Conservation (phyloP, 257 asterid species). For the Coffea canephora region DNA sequence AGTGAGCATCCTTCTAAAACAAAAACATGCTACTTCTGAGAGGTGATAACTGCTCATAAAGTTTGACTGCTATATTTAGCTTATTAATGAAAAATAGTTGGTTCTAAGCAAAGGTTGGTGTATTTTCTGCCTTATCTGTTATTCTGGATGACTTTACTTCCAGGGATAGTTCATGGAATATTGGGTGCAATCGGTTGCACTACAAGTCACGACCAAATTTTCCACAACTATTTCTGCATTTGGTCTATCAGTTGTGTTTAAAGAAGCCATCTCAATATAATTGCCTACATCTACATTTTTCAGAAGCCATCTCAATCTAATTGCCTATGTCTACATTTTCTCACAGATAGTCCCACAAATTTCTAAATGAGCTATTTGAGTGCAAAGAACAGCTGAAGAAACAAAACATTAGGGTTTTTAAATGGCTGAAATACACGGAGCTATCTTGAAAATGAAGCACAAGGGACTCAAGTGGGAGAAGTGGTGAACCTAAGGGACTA, state of each 20-base stretch:
- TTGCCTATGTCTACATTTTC: not conserved
- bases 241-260: not conserved
- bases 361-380: not conserved
- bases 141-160: not conserved
- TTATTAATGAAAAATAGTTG: not conserved
- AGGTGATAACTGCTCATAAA: not conserved
- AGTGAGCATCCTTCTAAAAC: not conserved
- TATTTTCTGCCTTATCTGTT: not conserved
- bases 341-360: not conserved
- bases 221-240: not conserved
- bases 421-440: not conserved
- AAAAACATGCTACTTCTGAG: not conserved
- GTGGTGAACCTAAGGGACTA: not conserved
- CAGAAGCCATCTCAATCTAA: not conserved
- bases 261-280: not conserved
- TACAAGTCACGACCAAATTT: not conserved
- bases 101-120: not conserved
- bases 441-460: not conserved
- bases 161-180: not conserved
- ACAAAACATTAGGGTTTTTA: not conserved
- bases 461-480: not conserved
- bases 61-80: not conserved
- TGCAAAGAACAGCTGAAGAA: not conserved
- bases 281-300: not conserved
- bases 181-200: not conserved